phyloP scores from a whole-genome alignment of 495 filamentous ascomycete species.

The Penicillium parvum region DNA sequence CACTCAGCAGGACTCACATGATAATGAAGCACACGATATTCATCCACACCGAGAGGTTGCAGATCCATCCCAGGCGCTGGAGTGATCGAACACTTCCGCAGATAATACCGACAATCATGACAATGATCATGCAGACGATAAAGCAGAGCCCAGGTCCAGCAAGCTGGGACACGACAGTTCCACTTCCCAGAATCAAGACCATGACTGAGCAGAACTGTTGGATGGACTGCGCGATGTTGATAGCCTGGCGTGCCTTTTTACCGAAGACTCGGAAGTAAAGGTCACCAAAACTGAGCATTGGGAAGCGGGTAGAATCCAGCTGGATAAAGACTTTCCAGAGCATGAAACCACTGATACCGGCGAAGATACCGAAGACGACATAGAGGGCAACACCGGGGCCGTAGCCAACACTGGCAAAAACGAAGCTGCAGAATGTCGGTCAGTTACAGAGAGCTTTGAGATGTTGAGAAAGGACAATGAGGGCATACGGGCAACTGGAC shows the following conservation, averaged over 20 bases:
- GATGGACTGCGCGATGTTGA: slow-evolving; percentile 52
- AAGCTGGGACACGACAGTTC: slow-evolving; percentile 31
- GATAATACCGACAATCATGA: slow-evolving; percentile 41
- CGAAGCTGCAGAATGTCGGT: no score
- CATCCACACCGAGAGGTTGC: slow-evolving; percentile 24
- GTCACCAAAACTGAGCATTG: slow-evolving; percentile 53
- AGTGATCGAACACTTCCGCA: slow-evolving; percentile 40
- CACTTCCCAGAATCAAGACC: slow-evolving; percentile 50
- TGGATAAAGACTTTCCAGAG: slow-evolving; percentile 53
- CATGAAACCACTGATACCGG: slow-evolving; percentile 42
- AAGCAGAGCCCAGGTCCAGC: slow-evolving; percentile 43
- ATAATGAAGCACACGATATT: slow-evolving; percentile 25
- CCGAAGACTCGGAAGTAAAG: slow-evolving; percentile 54
- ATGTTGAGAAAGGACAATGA: no score
- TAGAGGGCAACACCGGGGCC: slow-evolving; percentile 19
- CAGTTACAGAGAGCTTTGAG: no score
- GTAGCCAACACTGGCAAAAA: slow-evolving; percentile 29
- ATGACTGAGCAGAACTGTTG: slow-evolving; percentile 51
- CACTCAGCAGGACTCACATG: slow-evolving; percentile 7
- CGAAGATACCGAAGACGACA: slow-evolving; percentile 19
- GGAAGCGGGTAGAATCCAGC: slow-evolving; percentile 52
- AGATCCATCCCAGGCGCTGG: slow-evolving; percentile 24
- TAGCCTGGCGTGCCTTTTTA: slow-evolving; percentile 41
- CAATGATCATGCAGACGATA: slow-evolving; percentile 45
- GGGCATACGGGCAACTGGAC: slow-evolving; percentile 27